Conservation (phyloP, 2,329 filamentous ascomycete genomes). For the Colletotrichum cordylinicola region DNA sequence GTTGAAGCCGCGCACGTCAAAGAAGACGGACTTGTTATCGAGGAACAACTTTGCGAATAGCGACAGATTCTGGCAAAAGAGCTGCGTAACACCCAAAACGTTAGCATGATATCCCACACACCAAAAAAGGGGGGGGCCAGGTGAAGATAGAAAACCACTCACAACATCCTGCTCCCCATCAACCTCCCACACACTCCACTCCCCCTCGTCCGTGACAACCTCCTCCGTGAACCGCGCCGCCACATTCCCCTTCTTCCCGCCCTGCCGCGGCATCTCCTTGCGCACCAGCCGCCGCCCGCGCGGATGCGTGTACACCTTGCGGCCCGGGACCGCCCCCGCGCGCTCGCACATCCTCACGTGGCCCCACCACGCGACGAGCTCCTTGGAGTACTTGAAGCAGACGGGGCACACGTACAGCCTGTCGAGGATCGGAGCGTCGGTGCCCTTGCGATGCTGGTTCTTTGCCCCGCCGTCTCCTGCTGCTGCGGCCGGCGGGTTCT, state of each 20-base stretch:
- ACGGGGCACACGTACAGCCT: constrained; percentile 85
- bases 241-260: constrained; percentile 41
- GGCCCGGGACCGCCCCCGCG: constrained; percentile 63
- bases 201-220: constrained; percentile 64
- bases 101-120: no score
- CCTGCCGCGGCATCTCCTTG: constrained; percentile 33
- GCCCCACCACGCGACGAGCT: constrained; percentile 62
- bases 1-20: constrained; percentile 92
- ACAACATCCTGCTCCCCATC: constrained; percentile 86
- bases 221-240: constrained; percentile 46
- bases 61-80: constrained; percentile 94
- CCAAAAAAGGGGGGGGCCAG: no score
- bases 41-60: constrained; percentile 97
- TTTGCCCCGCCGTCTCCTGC: constrained; percentile 29
- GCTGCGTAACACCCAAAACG: constrained; percentile 41
- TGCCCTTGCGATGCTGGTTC: constrained; percentile 37
- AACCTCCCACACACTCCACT: constrained; percentile 89
- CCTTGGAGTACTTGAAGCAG: constrained; percentile 91
- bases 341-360: constrained; percentile 65
- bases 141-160: no score
- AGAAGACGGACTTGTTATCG: constrained; percentile 98
- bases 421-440: constrained; percentile 56
- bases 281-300: constrained; percentile 47
- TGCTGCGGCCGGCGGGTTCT: not conserved
- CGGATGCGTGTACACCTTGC: constrained; percentile 74